phyloP scores from a whole-genome alignment of 1,284 basidiomycete species.

The Moesziomyces antarcticus region DNA sequence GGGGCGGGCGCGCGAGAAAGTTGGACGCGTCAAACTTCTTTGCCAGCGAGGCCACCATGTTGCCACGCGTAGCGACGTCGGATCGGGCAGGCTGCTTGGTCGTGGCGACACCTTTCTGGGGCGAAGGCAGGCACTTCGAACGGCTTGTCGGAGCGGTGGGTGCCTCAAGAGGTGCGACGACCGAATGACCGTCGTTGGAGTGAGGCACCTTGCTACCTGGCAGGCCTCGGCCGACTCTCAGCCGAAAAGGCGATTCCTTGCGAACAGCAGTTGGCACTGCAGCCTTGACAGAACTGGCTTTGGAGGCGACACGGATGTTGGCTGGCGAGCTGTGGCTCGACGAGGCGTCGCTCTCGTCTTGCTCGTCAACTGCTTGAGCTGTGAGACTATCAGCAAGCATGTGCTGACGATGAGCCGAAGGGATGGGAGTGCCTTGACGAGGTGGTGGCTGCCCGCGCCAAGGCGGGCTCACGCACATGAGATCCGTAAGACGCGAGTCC shows the following conservation, averaged over 20 bases:
- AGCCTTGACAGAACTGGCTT: slow-evolving; percentile 7
- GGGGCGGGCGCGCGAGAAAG: slow-evolving; percentile 27
- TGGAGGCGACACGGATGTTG: slow-evolving; percentile 5
- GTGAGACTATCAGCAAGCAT: slow-evolving; percentile 15
- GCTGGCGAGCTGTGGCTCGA: slow-evolving; percentile 14
- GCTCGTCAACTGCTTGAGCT: slow-evolving; percentile 2
- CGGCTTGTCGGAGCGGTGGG: background rate
- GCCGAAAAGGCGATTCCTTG: slow-evolving; percentile 33
- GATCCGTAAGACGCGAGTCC: slow-evolving; percentile 46
- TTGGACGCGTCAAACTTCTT: slow-evolving; percentile 39
- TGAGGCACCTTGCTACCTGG: background rate
- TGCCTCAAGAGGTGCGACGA: slow-evolving; percentile 17
- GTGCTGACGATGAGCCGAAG: slow-evolving; percentile 22
- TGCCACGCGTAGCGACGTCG: slow-evolving; percentile 7
- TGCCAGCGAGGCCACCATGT: slow-evolving; percentile 39
- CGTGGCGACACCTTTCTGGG: background rate
- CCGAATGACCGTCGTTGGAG: slow-evolving; percentile 4
- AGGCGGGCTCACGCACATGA: slow-evolving; percentile 42
- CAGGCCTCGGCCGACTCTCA: slow-evolving; percentile 10
- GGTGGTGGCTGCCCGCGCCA: slow-evolving; percentile 23
- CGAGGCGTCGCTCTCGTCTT: slow-evolving; percentile 13
- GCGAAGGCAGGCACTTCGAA: slow-evolving; percentile 7
- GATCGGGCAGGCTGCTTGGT: background rate
- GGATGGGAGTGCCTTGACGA: slow-evolving; percentile 33
- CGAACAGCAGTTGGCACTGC: background rate